Percentiles rank a stretch among this genome's conserved stretches.
phyloP scores from a whole-genome alignment of 345 rosid genomes.

The Rhodomyrtus tomentosa region DNA sequence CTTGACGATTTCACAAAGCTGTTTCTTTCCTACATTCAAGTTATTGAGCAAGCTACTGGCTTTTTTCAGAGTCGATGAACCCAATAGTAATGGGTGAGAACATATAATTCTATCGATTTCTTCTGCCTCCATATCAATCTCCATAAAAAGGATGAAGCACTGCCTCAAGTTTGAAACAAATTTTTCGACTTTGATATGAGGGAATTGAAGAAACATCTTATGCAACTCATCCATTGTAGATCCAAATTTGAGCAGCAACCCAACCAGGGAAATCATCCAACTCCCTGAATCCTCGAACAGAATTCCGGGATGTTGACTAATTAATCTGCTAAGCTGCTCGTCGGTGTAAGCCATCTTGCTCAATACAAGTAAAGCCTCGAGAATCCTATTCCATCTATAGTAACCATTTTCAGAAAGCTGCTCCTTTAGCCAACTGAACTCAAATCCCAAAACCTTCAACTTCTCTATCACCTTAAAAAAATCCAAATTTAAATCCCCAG shows the following conservation, averaged over 20 bases:
- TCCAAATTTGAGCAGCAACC: conserved; percentile 51
- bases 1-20: conserved; percentile 33
- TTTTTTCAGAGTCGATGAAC: conserved; percentile 42
- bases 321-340: conserved; percentile 24
- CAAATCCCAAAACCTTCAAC: conserved; percentile 29
- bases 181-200: conserved; percentile 23
- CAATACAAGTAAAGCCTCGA: conserved; percentile 28
- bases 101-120: conserved; percentile 35
- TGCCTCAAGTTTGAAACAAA: conserved; percentile 44
- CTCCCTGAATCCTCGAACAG: conserved; percentile 47
- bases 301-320: conserved; percentile 41
- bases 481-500: conserved; percentile 33
- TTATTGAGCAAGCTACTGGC: conserved; percentile 22
- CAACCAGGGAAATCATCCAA: conserved; percentile 22
- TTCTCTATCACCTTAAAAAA: conserved; percentile 30
- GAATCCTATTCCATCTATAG: conserved; percentile 45
- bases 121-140: conserved; percentile 43
- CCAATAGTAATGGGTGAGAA: conserved; percentile 35
- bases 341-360: conserved; percentile 13
- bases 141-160: conserved; percentile 32
- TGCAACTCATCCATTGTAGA: conserved; percentile 21
- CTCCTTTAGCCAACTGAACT: conserved; percentile 37
- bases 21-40: conserved; percentile 45
- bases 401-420: conserved; percentile 19
- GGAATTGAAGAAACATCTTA: conserved; percentile 37